Evolutionary conservation across 2,329 filamentous ascomycete species (phyloP).

Genomic region (Exophiala calicioides): DNA sequence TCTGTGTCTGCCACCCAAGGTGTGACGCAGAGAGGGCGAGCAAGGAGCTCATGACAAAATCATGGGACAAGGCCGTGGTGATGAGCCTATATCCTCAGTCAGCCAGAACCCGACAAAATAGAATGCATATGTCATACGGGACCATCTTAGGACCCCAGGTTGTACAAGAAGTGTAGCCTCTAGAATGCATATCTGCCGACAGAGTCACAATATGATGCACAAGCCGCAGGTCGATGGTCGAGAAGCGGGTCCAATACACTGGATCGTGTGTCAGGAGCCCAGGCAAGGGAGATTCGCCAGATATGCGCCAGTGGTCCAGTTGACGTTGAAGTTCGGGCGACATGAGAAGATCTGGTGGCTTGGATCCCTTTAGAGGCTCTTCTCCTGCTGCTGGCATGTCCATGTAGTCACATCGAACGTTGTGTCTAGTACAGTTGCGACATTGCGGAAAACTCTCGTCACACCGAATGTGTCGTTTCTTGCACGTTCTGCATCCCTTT

Average conservation of each 20-base stretch:
- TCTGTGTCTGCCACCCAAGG: slow-evolving; percentile 84
- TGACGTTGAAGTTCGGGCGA: slow-evolving; percentile 79
- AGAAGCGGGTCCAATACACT: slow-evolving; percentile 71
- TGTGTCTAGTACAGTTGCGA: slow-evolving; percentile 98
- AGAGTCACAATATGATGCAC: slow-evolving; percentile 89
- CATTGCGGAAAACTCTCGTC: slow-evolving; percentile 98
- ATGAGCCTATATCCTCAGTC: slow-evolving; percentile 64
- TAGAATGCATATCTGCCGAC: slow-evolving; percentile 75
- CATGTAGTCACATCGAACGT: slow-evolving; percentile 97
- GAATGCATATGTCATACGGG: slow-evolving; percentile 64
- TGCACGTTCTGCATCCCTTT: slow-evolving; percentile 98
- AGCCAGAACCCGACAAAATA: slow-evolving; percentile 27
- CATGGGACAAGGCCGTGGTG: slow-evolving; percentile 74
- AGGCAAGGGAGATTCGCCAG: slow-evolving; percentile 81
- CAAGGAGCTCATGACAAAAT: slow-evolving; percentile 92
- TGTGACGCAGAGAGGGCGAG: slow-evolving; percentile 94
- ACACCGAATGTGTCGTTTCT: slow-evolving; percentile 94
- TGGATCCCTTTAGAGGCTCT: slow-evolving; percentile 53
- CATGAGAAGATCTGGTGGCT: slow-evolving; percentile 71
- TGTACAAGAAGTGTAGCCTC: slow-evolving; percentile 79
- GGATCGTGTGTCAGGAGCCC: slow-evolving; percentile 75
- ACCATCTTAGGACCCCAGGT: slow-evolving; percentile 92
- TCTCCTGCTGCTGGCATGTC: slow-evolving; percentile 69
- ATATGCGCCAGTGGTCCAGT: slow-evolving; percentile 80
- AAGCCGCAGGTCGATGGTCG: slow-evolving; percentile 76